Percentiles rank a stretch among this genome's conserved stretches.
These are phyloP conservation scores for Amanita polypyramis DNA, from an alignment of 768 basidiomycete genomes.

Conservation along the genomic window DNA sequence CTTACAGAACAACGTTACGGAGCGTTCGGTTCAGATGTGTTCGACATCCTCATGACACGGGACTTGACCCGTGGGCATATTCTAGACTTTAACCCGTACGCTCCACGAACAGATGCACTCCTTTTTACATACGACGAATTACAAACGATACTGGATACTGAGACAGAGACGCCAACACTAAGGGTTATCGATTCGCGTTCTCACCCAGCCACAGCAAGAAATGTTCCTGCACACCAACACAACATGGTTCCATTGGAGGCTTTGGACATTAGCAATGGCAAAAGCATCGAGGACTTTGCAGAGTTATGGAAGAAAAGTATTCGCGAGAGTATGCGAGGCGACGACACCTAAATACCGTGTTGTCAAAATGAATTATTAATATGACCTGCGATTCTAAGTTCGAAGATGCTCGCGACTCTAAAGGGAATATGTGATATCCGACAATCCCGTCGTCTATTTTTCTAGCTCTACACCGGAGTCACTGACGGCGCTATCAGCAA, in stretches of 20 bases:
- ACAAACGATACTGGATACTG: constrained; percentile 21
- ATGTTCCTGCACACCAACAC: constrained; percentile 68
- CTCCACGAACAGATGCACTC: constrained; percentile 76
- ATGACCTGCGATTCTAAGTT: too few species aligned
- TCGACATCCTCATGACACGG: constrained; percentile 83
- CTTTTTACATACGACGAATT: constrained; percentile 82
- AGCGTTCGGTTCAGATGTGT: constrained; percentile 43
- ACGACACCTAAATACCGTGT: neutral
- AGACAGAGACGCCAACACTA: constrained; percentile 27
- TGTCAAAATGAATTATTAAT: neutral
- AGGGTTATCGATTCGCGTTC: constrained; percentile 63
- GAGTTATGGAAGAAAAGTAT: constrained; percentile 51
- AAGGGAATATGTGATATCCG: neutral
- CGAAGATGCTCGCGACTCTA: too few species aligned
- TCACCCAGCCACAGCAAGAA: constrained; percentile 59
- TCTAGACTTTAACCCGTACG: constrained; percentile 87
- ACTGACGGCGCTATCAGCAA: constrained; percentile 44
- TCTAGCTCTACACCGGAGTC: constrained; percentile 47
- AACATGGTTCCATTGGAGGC: constrained; percentile 92
- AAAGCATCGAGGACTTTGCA: constrained; percentile 64
- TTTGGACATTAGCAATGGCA: constrained; percentile 66
- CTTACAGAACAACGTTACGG: neutral
- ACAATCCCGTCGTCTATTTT: constrained; percentile 22
- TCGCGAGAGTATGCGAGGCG: constrained; percentile 17
- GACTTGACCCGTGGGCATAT: constrained; percentile 69